Evolutionary conservation across 106 monocot genomes (phyloP).

Genomic region (Platanthera guangdongensis): DNA sequence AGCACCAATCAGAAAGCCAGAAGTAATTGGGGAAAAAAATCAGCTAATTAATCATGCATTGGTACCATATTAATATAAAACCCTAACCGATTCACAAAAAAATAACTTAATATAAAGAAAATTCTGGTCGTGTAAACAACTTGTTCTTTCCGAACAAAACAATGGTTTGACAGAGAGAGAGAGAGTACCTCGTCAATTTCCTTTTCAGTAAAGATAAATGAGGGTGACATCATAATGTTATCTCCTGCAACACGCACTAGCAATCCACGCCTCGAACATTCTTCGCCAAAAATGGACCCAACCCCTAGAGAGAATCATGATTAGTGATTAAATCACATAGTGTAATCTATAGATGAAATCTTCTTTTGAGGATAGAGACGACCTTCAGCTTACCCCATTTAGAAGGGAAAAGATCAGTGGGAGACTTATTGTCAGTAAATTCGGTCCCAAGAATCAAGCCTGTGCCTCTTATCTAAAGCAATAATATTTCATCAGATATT

Average conservation of each 20-base stretch:
- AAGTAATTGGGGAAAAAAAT: neutral
- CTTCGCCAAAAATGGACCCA: constrained; percentile 77
- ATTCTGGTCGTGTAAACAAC: neutral
- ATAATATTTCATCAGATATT: neutral
- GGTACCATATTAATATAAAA: neutral
- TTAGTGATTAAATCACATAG: neutral
- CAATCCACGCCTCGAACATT: constrained; percentile 86
- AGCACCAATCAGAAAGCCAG: neutral
- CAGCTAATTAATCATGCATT: neutral
- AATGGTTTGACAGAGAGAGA: too few species aligned
- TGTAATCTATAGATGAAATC: neutral
- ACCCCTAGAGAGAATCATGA: constrained; percentile 40
- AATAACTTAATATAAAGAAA: neutral
- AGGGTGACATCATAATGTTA: constrained; percentile 89
- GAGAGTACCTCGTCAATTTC: constrained; percentile 76
- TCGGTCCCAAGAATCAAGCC: constrained; percentile 90
- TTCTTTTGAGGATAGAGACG: neutral
- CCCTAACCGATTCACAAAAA: neutral
- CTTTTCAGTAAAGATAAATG: constrained; percentile 47
- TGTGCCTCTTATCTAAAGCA: constrained; percentile 65
- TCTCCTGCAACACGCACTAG: constrained; percentile 78
- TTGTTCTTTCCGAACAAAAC: neutral
- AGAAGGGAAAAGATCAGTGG: constrained; percentile 68
- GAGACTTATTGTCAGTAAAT: constrained; percentile 86
- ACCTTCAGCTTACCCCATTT: constrained; percentile 71